Evolutionary conservation across 2,329 filamentous ascomycete genomes (phyloP).

Genomic region (Ophiocordyceps polyrhachis-furcata): DNA sequence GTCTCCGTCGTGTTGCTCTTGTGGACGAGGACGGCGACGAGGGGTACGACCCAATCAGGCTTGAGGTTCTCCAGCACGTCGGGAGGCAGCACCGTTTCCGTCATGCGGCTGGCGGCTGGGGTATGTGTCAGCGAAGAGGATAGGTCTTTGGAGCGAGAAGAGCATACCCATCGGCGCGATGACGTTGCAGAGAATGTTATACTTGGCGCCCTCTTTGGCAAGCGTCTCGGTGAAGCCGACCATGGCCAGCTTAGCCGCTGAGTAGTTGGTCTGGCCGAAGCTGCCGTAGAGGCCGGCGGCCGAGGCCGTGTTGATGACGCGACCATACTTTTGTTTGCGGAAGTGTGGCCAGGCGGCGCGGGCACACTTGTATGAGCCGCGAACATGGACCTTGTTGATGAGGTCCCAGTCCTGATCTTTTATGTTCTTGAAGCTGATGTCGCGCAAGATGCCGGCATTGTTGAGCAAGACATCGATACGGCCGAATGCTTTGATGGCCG

Average conservation of each 20-base stretch:
- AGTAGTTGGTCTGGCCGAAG: conserved; percentile 95
- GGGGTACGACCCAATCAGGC: conserved; percentile 87
- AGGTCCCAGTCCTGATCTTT: conserved; percentile 94
- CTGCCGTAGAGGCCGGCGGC: conserved; percentile 87
- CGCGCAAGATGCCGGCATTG: conserved; percentile 89
- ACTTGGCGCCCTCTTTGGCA: conserved; percentile 92
- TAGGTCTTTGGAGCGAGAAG: neutral
- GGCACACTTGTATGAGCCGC: conserved; percentile 87
- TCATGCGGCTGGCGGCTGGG: conserved; percentile 80
- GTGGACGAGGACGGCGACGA: conserved; percentile 79
- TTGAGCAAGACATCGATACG: conserved; percentile 92
- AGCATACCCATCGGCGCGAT: conserved; percentile 62
- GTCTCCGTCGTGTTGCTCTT: conserved; percentile 66
- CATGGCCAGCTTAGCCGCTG: conserved; percentile 84
- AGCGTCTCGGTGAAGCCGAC: conserved; percentile 96
- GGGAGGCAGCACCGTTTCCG: conserved; percentile 86
- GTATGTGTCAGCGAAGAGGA: neutral
- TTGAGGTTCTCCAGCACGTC: conserved; percentile 71
- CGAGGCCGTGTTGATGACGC: conserved; percentile 94
- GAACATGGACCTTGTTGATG: conserved; percentile 81
- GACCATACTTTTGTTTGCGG: conserved; percentile 95
- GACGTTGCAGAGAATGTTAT: conserved; percentile 91
- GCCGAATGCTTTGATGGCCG: conserved; percentile 61
- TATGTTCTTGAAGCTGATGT: conserved; percentile 98
- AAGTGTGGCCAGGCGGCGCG: conserved; percentile 94